Conservation (phyloP, 164 flowering plant species). For the Saururus chinensis region DNA sequence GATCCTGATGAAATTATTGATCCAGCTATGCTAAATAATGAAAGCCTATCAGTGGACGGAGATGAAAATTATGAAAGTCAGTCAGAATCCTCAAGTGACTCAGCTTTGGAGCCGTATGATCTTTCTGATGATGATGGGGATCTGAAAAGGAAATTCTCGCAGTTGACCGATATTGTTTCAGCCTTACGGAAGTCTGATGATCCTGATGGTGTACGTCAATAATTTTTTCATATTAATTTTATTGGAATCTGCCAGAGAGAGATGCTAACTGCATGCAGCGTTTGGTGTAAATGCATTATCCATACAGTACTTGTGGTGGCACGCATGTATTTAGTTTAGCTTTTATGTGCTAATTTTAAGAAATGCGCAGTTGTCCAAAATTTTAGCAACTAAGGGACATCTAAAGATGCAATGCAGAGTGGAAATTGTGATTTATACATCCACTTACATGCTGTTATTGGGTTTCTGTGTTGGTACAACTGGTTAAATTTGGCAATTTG, state of each 20-base stretch:
- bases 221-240: background rate
- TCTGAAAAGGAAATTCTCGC: conserved; percentile 55
- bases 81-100: conserved; percentile 58
- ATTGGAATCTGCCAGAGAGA: background rate
- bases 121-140: conserved; percentile 83
- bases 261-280: background rate
- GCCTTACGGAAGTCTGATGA: conserved; percentile 86
- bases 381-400: background rate
- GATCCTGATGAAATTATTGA: conserved; percentile 89
- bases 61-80: conserved; percentile 45
- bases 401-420: background rate
- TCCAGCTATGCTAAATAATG: conserved; percentile 47
- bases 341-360: too few relatives aligned
- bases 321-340: too few relatives aligned
- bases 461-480: too few relatives aligned
- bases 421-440: background rate
- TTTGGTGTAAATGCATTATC: background rate
- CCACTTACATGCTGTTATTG: too few relatives aligned
- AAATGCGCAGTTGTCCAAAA: too few relatives aligned
- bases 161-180: conserved; percentile 78
- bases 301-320: background rate
- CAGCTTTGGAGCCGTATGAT: conserved; percentile 89
- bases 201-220: conserved; percentile 79
- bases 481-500: too few relatives aligned
- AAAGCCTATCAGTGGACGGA: conserved; percentile 31